phyloP scores from a whole-genome alignment of 345 rosid genomes.

The Draba incana region DNA sequence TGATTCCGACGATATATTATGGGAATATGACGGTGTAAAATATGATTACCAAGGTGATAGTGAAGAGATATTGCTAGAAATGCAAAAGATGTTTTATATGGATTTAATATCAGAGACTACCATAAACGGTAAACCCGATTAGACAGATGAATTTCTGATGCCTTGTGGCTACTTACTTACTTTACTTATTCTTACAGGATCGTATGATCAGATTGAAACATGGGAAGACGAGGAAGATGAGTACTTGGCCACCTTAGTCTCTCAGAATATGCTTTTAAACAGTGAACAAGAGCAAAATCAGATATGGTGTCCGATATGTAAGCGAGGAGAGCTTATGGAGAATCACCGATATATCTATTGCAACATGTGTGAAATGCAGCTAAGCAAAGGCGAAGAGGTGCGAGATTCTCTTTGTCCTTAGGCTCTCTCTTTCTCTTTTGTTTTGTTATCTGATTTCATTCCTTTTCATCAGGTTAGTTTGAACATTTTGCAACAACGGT shows the following conservation, averaged over 20 bases:
- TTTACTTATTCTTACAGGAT: slow-evolving; percentile 21
- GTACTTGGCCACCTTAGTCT: slow-evolving; percentile 77
- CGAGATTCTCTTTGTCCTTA: not conserved
- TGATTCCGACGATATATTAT: slow-evolving; percentile 56
- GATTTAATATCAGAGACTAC: slow-evolving; percentile 54
- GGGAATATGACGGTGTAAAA: slow-evolving; percentile 84
- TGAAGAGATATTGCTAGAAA: slow-evolving; percentile 83
- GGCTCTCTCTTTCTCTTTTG: not conserved
- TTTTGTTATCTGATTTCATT: slow-evolving; percentile 2
- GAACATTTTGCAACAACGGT: slow-evolving; percentile 51
- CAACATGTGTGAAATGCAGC: slow-evolving; percentile 63
- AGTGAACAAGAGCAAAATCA: slow-evolving; percentile 54
- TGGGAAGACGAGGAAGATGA: slow-evolving; percentile 94
- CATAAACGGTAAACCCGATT: slow-evolving; percentile 43
- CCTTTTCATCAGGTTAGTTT: slow-evolving; percentile 55
- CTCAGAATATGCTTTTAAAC: slow-evolving; percentile 73
- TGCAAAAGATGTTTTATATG: slow-evolving; percentile 87
- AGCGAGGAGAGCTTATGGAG: slow-evolving; percentile 77
- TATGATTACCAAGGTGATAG: slow-evolving; percentile 70
- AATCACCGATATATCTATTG: slow-evolving; percentile 59
- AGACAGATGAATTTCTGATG: slow-evolving; percentile 2
- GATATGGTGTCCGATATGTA: slow-evolving; percentile 93
- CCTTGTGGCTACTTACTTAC: not conserved
- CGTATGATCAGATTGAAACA: slow-evolving; percentile 37
- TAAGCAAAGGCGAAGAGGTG: slow-evolving; percentile 73